These are phyloP conservation scores for Phaffomyces opuntiae DNA, from an alignment of 805 yeast genomes.

Conservation along the genomic window DNA sequence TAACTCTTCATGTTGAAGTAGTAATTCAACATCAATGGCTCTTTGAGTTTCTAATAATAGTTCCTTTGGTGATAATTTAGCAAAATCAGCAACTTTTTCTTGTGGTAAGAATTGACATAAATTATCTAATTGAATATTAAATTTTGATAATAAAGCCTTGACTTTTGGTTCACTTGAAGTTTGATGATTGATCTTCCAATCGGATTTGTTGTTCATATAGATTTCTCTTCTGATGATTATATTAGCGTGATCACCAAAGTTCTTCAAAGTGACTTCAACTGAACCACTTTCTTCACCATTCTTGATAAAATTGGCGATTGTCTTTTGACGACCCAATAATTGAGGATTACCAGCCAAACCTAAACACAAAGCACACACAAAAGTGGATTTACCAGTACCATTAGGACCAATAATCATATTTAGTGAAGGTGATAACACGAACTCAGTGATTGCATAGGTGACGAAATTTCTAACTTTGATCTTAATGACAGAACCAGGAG, in stretches of 20 bases:
- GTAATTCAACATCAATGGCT: constrained; percentile 62
- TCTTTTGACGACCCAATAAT: constrained; percentile 61
- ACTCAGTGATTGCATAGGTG: constrained; percentile 63
- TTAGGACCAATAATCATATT: constrained; percentile 95
- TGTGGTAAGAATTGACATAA: constrained; percentile 93
- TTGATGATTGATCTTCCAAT: constrained; percentile 43
- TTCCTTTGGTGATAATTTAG: constrained; percentile 69
- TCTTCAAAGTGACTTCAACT: constrained; percentile 31
- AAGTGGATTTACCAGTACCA: constrained; percentile 92
- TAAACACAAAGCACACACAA: constrained; percentile 86
- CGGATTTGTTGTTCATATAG: constrained; percentile 33
- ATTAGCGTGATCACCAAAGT: constrained; percentile 30
- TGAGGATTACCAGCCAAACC: constrained; percentile 80
- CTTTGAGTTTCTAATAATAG: constrained; percentile 72
- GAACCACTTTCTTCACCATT: constrained; percentile 40
- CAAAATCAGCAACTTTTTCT: constrained; percentile 90
- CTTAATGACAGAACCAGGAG: constrained; percentile 43
- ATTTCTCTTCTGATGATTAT: constrained; percentile 27
- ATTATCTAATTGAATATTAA: constrained; percentile 83
- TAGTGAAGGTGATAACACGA: constrained; percentile 70
- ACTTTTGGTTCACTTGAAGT: constrained; percentile 38
- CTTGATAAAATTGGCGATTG: constrained; percentile 61
- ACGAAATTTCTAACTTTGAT: constrained; percentile 60
- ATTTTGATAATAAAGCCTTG: constrained; percentile 34
- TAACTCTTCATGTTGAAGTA: constrained; percentile 49